Base-by-base conservation (phyloP, 2,329 filamentous ascomycete genomes). In the Leptodontidium sp. region DNA sequence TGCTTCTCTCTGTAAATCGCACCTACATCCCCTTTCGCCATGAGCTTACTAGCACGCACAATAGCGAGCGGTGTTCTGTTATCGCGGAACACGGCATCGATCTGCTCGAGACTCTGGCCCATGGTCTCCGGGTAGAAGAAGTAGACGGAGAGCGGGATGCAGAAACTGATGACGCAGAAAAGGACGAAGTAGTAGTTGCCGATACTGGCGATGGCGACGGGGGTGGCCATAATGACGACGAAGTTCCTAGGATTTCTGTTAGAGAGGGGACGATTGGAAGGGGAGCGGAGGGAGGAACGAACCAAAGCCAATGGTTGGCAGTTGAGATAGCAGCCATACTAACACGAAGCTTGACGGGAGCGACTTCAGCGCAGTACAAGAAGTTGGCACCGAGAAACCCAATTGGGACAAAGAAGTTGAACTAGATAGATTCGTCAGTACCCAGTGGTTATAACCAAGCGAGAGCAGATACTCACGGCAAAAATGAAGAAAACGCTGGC, bases 51-150 rank as follows among this genome's bases (percentile, higher is more conserved):
- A 7, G 66, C 62, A 73, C 78, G 76, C 15, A 74, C 77, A 64
- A 79, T 72, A 5, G 79, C 71, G 75, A 77, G 79, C 29, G 77
- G 76, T 0, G 79, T 81, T 2, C 79, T 79, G 53, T 80, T 79
- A 52, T 82, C 77, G 68, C 77, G 78, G 78, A 84, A 84, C 70
- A 83, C 78, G 66, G 82, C 74, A 74, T 93, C 90, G 85, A 93
- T 92, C 72, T 84, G 87, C 81, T 91, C 89, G 8, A 91, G 82
- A 59, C 81, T 82, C 26, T 85, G 82, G 0, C 91, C 91, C 1
- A 86, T 85, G 0, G 90, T 92, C 82, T 93, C 91, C 83, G 66
- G 88, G 88, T 6, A 80, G 79, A 64, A 81, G 77, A 57, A 77
- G 70, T 63, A 79, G 26, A 50, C 75, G 64, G 66, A 77, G 45